Evolutionary conservation across 2,329 filamentous ascomycete genomes (phyloP).

Genomic region (Lachnellula cervina): DNA sequence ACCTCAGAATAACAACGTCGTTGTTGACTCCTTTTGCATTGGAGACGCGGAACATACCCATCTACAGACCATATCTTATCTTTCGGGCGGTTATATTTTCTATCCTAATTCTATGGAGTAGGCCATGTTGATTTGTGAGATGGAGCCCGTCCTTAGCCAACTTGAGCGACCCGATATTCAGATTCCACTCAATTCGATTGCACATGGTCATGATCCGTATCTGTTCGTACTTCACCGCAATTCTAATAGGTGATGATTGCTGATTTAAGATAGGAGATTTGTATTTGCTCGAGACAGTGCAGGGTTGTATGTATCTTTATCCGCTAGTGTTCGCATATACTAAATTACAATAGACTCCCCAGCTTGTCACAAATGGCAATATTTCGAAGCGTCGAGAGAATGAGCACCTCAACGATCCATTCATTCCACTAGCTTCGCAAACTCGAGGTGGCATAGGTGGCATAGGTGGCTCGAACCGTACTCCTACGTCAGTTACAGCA

Average conservation of each 20-base stretch:
- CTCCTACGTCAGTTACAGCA: neutral
- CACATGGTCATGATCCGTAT: neutral
- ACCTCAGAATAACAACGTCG: neutral
- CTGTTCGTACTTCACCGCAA: neutral
- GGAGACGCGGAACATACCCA: constrained; percentile 1
- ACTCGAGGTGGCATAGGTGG: neutral
- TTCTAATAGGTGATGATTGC: neutral
- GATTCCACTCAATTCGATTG: neutral
- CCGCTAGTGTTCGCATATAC: neutral
- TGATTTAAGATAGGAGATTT: neutral
- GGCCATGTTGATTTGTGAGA: constrained; percentile 9
- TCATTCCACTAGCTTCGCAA: constrained; percentile 3
- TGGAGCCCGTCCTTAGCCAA: constrained; percentile 9
- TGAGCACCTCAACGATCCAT: constrained; percentile 3
- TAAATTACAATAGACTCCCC: neutral
- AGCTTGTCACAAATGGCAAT: constrained; percentile 3
- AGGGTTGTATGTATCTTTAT: neutral
- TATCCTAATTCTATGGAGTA: constrained; percentile 2
- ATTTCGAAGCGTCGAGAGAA: constrained; percentile 7
- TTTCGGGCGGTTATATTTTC: constrained; percentile 9
- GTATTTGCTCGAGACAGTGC: neutral
- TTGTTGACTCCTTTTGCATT: constrained; percentile 7
- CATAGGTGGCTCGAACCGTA: neutral
- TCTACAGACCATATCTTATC: constrained; percentile 8
- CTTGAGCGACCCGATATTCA: constrained; percentile 3